phyloP scores from a whole-genome alignment of 225 moss, liverwort and hornwort genomes.

The Marchantia polymorpha region DNA sequence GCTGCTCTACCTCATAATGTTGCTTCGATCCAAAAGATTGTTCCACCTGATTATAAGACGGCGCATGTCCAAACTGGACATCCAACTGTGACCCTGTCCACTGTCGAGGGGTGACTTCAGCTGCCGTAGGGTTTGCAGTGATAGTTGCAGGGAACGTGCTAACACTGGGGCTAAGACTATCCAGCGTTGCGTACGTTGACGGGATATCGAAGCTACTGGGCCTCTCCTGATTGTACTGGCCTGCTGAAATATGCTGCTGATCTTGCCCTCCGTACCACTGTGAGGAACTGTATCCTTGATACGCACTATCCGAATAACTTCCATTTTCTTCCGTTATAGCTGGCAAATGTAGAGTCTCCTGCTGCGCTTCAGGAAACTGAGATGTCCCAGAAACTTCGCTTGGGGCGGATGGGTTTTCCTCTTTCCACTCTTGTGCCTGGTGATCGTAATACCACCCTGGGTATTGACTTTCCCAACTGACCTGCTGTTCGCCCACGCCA shows the following conservation, averaged over 20 bases:
- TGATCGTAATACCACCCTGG: slow-evolving; percentile 94
- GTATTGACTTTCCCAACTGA: slow-evolving; percentile 51
- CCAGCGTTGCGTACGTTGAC: slow-evolving; percentile 2
- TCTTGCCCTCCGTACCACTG: slow-evolving; percentile 11
- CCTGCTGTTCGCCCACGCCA: slow-evolving; percentile 6
- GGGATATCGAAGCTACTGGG: background rate
- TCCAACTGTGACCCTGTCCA: slow-evolving; percentile 20
- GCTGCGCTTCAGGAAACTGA: slow-evolving; percentile 5
- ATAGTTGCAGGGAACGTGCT: background rate
- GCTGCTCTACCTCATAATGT: slow-evolving; percentile 12
- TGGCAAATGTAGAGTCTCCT: slow-evolving; percentile 14
- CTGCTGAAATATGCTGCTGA: slow-evolving; percentile 19
- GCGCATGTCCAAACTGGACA: slow-evolving; percentile 15
- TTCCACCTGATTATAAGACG: slow-evolving; percentile 23
- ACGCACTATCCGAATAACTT: background rate
- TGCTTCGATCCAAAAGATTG: slow-evolving; percentile 5
- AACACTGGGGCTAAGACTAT: background rate
- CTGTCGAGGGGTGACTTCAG: slow-evolving; percentile 7
- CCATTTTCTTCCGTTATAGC: background rate
- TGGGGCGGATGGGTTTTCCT: slow-evolving; percentile 11
- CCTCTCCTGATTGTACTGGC: background rate
- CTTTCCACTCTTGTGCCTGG: slow-evolving; percentile 62
- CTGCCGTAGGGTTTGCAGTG: background rate
- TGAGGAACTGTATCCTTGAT: slow-evolving; percentile 11
- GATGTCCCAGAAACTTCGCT: background rate